Base-by-base conservation (phyloP, 148 eudicot genomes). In the Rhododendron kiyosumense region DNA sequence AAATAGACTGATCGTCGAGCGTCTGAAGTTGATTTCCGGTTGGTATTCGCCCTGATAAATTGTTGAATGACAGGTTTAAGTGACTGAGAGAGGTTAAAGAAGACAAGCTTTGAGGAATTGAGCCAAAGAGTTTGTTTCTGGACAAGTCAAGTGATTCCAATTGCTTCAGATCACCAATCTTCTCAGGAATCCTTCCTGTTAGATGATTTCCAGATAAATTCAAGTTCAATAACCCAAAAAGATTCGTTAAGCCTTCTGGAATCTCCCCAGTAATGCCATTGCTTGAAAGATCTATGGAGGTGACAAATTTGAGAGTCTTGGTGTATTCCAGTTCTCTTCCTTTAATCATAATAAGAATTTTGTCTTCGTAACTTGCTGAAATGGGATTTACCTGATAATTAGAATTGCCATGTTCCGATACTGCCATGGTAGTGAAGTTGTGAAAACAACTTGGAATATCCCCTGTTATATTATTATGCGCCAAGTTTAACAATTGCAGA, bases 11-110 rank as follows among this genome's bases (percentile, higher is more conserved):
- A 30, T 65, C 79, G 11, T 83, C 0, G 20, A 88, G 67, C 52
- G 84, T 80, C n/a, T 86, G 88, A 6, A 88, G 81, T 22, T 83
- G 90, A 79, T 28, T 41, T 38, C 89, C 87, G 0, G 28, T 20
- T 17, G 88, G 90, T 18, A 85, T 87, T 34, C 15, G 73, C 46
- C 86, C 89, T 0, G 81, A 80, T 32, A 87, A 81, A 67, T 73
- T 81, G 51, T 87, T 87, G 80, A 45, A 67, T 14, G 86, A 87
- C 80, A 87, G 30, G 89, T 87, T 81, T 59, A 85, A 61, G 26
- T 17, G n/a, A 36, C 73, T 81, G 0, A 88, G 75, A 82, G 10
- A 88, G 18, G 1, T 85, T 57, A 88, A 65, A 38, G 4, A 0
- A 5, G 87, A 59, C 48, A 88, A 3, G 36, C 74, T 63, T 3